Evolutionary conservation across 768 basidiomycete genomes (phyloP), one percentile per base, ranked within the genome.

Genomic region (Lactarius hatsudake): DNA sequence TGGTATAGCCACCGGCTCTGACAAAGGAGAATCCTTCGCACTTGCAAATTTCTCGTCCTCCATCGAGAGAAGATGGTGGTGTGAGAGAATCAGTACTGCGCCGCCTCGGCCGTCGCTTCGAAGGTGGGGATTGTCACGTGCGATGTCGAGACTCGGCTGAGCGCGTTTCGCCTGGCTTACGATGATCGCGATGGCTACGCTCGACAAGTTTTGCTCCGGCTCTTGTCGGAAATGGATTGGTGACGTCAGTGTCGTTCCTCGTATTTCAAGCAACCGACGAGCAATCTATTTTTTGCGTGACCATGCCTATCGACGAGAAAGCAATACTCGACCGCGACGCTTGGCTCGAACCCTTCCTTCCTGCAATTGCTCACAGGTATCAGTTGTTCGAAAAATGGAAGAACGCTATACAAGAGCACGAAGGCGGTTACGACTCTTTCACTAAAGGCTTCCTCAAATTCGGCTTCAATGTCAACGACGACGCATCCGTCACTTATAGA

Each of bases 401-500:
- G 73, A 83, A 88, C 72, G 81, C 79, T 55, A 91, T 97, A 73
- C 82, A 89, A 28, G 72, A 84, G 58, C 78, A 87, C 70, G 96
- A 98, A 79, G 94, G 94, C 59, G 96, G 97, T 23, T 84, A 87
- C 70, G 89, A 89, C 63, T 73, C 76, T n/a, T 91, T 91, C 76
- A 89, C 90, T 7, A 84, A 88, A 74, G 93, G 93, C 2, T 96
- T 93, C 77, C 81, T 86, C 69, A 86, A 82, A 72, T 87, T 86
- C 74, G 96, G 96, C 42, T 81, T 99, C 72, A 88, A 90, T 65
- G 84, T 93, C 51, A 81, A 80, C 48, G 74, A 79, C 43, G 83
- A 89, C 65, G 88, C 87, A 62, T 82, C 87, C 34, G 84, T 98
- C 36, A 78, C 84, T 9, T 98, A 98, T 77, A 83, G 92, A 72